phyloP scores from a whole-genome alignment of 495 filamentous ascomycete species.

The Letharia columbiana region DNA sequence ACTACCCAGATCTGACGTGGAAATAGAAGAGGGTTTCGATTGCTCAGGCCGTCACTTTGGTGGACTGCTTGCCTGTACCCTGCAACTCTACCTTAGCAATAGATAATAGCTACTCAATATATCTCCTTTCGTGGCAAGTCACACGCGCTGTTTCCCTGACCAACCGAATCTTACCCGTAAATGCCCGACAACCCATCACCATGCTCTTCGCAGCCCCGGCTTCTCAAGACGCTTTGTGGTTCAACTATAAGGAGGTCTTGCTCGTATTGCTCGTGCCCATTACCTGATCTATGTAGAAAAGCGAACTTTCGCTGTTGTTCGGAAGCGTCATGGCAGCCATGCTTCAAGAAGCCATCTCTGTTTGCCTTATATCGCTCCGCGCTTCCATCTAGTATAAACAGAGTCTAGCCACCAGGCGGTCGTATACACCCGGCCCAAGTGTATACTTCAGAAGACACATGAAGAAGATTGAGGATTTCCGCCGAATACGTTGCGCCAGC shows the following conservation, averaged over 20 bases:
- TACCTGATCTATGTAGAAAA: background rate
- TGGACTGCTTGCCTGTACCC: too few relatives aligned
- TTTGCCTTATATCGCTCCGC: background rate
- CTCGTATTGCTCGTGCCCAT: background rate
- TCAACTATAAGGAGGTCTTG: background rate
- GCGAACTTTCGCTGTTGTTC: background rate
- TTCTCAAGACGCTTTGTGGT: background rate
- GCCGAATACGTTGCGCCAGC: background rate
- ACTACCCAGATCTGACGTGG: too few relatives aligned
- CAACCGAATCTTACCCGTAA: too few relatives aligned
- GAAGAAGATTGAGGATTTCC: background rate
- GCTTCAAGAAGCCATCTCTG: background rate
- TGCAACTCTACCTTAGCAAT: too few relatives aligned
- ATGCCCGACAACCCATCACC: too few relatives aligned
- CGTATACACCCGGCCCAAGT: background rate
- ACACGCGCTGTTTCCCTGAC: too few relatives aligned
- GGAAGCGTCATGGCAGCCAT: too few relatives aligned
- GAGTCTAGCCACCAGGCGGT: background rate
- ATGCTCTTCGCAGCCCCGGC: too few relatives aligned
- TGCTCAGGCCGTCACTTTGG: too few relatives aligned
- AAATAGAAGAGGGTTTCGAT: too few relatives aligned
- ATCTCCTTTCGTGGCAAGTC: too few relatives aligned
- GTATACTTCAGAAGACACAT: background rate
- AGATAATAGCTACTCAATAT: too few relatives aligned
- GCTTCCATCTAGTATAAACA: background rate